Conservation (phyloP, 192 early-diverging fungal species). For the Podila horticola region DNA sequence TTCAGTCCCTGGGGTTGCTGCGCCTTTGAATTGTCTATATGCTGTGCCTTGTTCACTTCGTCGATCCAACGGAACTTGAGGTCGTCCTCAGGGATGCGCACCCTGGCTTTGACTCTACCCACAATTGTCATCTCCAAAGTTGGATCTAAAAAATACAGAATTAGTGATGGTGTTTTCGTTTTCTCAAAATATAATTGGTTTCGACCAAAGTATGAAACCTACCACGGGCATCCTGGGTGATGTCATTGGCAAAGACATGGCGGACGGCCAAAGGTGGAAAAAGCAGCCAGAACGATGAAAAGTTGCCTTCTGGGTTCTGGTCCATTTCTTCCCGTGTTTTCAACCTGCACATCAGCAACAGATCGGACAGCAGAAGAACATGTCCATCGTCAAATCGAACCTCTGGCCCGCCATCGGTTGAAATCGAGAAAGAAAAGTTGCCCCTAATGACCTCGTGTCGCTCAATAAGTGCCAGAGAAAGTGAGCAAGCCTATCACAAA, state of each 20-base stretch:
- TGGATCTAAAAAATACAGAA: conserved; percentile 5
- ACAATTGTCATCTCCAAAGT: conserved; percentile 40
- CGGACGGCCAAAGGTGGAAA: conserved; percentile 58
- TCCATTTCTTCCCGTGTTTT: conserved; percentile 51
- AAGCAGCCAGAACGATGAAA: conserved; percentile 45
- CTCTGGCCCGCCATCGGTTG: conserved; percentile 25
- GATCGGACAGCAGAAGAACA: conserved; percentile 55
- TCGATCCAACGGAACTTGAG: conserved; percentile 33
- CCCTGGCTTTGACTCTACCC: conserved; percentile 28
- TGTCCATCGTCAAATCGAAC: conserved; percentile 47
- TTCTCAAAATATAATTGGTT: no score
- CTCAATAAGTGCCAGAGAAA: conserved; percentile 33
- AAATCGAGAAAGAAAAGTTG: conserved; percentile 29
- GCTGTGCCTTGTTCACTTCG: conserved; percentile 38
- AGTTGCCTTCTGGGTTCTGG: conserved; percentile 25
- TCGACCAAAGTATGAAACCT: neutral
- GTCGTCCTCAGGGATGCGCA: conserved; percentile 29
- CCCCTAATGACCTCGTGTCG: conserved; percentile 35
- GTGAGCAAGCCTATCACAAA: conserved; percentile 32
- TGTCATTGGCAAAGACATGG: conserved; percentile 50
- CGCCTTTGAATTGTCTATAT: conserved; percentile 18
- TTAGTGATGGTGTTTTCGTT: no score
- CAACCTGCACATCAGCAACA: conserved; percentile 54
- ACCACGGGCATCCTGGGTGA: conserved; percentile 30
- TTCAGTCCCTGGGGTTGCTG: conserved; percentile 11